Percentiles rank a stretch among this genome's conserved stretches.
These are phyloP conservation scores for Mycena belliarum DNA, from an alignment of 768 basidiomycete genomes.

Conservation along the genomic window DNA sequence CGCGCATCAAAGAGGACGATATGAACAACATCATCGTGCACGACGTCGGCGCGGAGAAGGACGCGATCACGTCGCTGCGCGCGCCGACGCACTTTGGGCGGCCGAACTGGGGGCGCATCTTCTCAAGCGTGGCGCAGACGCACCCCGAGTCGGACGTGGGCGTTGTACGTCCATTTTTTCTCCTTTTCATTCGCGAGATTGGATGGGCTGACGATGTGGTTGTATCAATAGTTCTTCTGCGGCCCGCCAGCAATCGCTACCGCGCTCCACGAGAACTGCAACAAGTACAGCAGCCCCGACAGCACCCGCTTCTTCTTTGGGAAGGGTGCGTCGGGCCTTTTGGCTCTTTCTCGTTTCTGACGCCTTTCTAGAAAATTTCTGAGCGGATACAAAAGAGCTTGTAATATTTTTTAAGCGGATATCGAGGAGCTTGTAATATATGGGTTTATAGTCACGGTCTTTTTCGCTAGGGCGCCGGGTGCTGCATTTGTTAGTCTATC, in stretches of 20 bases:
- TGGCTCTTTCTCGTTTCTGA: neutral
- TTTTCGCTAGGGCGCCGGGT: no score
- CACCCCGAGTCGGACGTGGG: constrained; percentile 91
- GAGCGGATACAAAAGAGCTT: no score
- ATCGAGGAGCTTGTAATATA: no score
- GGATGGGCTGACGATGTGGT: no score
- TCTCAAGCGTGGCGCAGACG: constrained; percentile 72
- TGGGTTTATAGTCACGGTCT: no score
- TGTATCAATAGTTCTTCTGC: constrained; percentile 71
- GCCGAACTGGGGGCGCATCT: constrained; percentile 83
- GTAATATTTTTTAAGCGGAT: no score
- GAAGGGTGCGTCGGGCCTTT: constrained; percentile 64
- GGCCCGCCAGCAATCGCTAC: constrained; percentile 74
- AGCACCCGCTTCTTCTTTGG: constrained; percentile 90
- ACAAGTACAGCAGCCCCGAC: constrained; percentile 79
- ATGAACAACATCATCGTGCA: constrained; percentile 93
- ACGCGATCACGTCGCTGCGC: constrained; percentile 85
- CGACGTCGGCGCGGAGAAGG: constrained; percentile 91
- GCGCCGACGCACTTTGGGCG: constrained; percentile 93
- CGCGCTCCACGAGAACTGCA: constrained; percentile 74
- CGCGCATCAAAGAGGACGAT: constrained; percentile 89
- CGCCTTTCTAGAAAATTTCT: neutral
- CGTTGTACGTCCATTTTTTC: constrained; percentile 50
- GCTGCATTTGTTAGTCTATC: no score
- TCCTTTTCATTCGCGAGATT: no score